These are phyloP conservation scores for Endoconidiophora laricicola DNA, from an alignment of 2,329 filamentous ascomycete genomes.

Conservation along the genomic window DNA sequence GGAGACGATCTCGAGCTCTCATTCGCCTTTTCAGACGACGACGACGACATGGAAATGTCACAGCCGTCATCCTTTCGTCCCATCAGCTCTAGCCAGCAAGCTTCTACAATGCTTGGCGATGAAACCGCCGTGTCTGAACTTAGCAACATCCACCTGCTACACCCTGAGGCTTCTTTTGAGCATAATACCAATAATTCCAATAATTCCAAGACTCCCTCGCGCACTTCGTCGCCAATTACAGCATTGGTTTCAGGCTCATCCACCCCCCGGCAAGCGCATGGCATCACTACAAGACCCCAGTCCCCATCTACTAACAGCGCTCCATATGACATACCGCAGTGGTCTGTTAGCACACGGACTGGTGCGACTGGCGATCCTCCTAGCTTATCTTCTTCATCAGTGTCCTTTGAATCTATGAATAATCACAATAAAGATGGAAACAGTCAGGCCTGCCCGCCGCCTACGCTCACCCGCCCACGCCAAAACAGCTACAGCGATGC, in stretches of 20 bases:
- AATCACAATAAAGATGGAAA: neutral
- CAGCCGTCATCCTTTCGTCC: slow-evolving; percentile 10
- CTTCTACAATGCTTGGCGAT: slow-evolving; percentile 8
- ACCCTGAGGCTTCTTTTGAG: slow-evolving; percentile 1
- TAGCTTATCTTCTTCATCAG: slow-evolving; percentile 9
- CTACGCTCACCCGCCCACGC: slow-evolving; percentile 2
- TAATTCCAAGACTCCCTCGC: neutral
- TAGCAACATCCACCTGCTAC: neutral
- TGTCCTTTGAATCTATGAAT: slow-evolving; percentile 4
- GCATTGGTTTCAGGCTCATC: slow-evolving; percentile 9
- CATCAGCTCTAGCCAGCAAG: slow-evolving; percentile 7
- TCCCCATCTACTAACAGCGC: slow-evolving; percentile 2
- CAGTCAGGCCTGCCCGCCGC: slow-evolving; percentile 1
- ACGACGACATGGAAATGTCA: slow-evolving; percentile 9
- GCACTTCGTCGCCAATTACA: neutral
- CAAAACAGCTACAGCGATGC: slow-evolving; percentile 3
- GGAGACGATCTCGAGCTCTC: slow-evolving; percentile 4
- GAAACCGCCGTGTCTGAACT: slow-evolving; percentile 10
- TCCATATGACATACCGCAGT: slow-evolving; percentile 1
- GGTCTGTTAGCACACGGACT: slow-evolving; percentile 4
- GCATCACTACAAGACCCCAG: neutral
- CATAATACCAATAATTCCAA: too few relatives aligned
- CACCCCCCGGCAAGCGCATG: slow-evolving; percentile 3
- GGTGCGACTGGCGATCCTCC: slow-evolving; percentile 8
- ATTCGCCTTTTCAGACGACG: slow-evolving; percentile 11